These are phyloP conservation scores for Xylariaceae sp. DNA, from an alignment of 2,329 filamentous ascomycete species.

Conservation along the genomic window DNA sequence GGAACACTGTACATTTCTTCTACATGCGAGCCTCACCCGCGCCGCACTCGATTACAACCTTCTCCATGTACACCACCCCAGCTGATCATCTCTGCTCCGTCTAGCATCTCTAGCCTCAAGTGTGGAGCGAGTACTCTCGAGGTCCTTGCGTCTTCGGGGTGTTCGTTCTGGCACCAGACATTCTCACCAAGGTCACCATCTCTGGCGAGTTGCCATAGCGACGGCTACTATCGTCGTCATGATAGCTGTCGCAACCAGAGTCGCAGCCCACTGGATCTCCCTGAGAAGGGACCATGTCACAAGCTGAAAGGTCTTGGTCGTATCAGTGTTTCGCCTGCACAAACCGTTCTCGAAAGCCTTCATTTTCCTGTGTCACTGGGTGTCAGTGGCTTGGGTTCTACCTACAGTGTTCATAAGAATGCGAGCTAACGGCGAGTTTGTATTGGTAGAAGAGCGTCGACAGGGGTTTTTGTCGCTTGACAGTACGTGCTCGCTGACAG, in stretches of 20 bases:
- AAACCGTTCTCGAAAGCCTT: constrained; percentile 11
- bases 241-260: background rate
- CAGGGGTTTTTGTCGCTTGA: constrained; percentile 15
- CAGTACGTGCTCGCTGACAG: constrained; percentile 21
- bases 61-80: constrained; percentile 10
- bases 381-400: constrained; percentile 11
- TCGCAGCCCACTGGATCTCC: background rate
- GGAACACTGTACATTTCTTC: constrained; percentile 16
- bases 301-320: constrained; percentile 7
- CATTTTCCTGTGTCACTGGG: constrained; percentile 10
- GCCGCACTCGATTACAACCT: constrained; percentile 11
- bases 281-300: background rate
- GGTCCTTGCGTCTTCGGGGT: too few species aligned
- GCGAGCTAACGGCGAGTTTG: constrained; percentile 27
- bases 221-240: background rate
- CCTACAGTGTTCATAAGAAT: constrained; percentile 17
- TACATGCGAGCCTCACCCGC: constrained; percentile 19
- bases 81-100: constrained; percentile 3
- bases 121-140: background rate
- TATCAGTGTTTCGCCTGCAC: constrained; percentile 18
- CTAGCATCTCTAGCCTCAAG: background rate
- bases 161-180: too few species aligned
- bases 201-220: background rate
- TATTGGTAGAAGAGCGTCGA: constrained; percentile 26
- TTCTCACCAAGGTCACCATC: background rate